Conservation (phyloP, 371 early-diverging fungal genomes). For the Lichtheimia hyalospora region DNA sequence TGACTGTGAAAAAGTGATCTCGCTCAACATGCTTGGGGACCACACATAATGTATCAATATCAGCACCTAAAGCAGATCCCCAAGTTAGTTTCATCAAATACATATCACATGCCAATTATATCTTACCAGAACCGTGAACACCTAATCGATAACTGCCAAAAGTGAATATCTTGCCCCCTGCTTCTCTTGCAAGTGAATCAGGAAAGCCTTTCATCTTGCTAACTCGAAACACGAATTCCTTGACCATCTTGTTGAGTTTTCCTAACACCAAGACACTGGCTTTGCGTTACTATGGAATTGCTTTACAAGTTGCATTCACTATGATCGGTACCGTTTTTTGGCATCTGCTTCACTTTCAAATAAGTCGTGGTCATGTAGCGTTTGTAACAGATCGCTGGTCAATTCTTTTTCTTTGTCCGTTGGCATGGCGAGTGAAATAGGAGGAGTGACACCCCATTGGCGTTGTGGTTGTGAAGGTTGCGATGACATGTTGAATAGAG, state of each 20-base stretch:
- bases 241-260: conserved; percentile 82
- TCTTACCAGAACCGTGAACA: conserved; percentile 89
- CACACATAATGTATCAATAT: conserved; percentile 99
- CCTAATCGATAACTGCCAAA: conserved; percentile 99
- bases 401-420: conserved; percentile 61
- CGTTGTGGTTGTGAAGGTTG: conserved; percentile 20
- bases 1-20: conserved; percentile 94
- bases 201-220: conserved; percentile 68
- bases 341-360: conserved; percentile 81
- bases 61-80: conserved; percentile 68
- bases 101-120: too few species aligned
- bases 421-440: conserved; percentile 55
- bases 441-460: conserved; percentile 64
- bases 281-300: neutral
- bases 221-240: conserved; percentile 86
- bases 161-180: conserved; percentile 98
- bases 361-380: conserved; percentile 67
- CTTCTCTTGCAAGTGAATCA: conserved; percentile 80
- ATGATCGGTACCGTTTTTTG: conserved; percentile 35
- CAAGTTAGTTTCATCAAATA: too few species aligned
- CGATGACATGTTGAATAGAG: neutral
- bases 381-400: conserved; percentile 66
- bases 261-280: conserved; percentile 87
- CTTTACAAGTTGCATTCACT: neutral
- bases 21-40: conserved; percentile 93